phyloP scores from a whole-genome alignment of 257 asterid genomes.

The Anisodus acutangulus region DNA sequence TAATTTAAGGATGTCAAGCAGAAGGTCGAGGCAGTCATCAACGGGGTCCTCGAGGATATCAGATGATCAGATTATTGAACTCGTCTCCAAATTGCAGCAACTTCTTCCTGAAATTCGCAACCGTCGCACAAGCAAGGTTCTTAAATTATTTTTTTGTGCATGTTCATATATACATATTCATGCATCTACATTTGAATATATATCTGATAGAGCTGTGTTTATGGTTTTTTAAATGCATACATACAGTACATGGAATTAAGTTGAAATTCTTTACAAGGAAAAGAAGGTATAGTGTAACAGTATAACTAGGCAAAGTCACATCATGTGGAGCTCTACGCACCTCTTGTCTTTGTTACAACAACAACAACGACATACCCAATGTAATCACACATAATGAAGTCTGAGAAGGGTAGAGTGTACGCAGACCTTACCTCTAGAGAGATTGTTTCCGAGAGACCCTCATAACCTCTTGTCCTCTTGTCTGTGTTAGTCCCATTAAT shows the following conservation, averaged over 20 bases:
- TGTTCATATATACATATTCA: constrained; percentile 3
- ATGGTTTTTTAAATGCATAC: background rate
- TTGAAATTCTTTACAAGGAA: background rate
- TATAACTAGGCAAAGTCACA: background rate
- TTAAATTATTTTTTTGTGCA: background rate
- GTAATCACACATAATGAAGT: no score
- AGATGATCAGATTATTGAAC: constrained; percentile 53
- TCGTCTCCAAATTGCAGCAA: constrained; percentile 52
- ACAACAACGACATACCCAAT: no score
- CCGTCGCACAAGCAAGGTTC: constrained; percentile 50
- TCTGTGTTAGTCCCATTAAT: constrained; percentile 12
- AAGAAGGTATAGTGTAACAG: background rate
- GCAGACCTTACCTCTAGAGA: no score
- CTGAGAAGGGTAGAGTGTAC: no score
- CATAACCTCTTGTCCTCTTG: no score
- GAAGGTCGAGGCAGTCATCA: constrained; percentile 48
- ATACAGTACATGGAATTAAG: background rate
- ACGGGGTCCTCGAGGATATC: constrained; percentile 46
- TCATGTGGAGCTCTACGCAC: constrained; percentile 9
- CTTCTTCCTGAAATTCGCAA: constrained; percentile 53
- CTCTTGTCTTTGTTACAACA: background rate
- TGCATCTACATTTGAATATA: background rate
- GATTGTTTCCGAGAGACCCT: no score
- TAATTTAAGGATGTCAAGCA: constrained; percentile 42
- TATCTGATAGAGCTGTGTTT: background rate